phyloP scores from a whole-genome alignment of 2,329 filamentous ascomycete species.

The Akanthomyces lecanii region DNA sequence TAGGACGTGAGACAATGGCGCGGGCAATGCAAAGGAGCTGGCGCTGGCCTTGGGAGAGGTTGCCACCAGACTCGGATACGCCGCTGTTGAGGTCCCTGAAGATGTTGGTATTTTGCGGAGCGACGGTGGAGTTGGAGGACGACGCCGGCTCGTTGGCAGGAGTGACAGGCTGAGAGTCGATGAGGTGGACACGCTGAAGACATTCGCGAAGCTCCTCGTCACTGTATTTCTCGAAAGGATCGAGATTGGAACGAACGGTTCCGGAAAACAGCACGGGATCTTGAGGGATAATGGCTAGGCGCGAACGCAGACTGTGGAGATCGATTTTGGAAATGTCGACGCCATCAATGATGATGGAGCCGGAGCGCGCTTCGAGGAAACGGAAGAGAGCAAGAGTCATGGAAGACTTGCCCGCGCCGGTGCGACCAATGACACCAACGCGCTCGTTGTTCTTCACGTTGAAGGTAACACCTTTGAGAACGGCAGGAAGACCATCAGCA shows the following conservation, averaged over 20 bases:
- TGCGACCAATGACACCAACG: conserved; percentile 73
- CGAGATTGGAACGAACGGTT: conserved; percentile 70
- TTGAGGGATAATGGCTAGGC: conserved; percentile 74
- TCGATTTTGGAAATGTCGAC: conserved; percentile 69
- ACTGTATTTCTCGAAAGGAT: conserved; percentile 67
- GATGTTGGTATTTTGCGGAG: conserved; percentile 56
- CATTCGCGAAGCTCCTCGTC: conserved; percentile 67
- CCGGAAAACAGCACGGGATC: conserved; percentile 80
- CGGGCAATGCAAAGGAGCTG: conserved; percentile 72
- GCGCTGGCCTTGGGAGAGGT: conserved; percentile 71
- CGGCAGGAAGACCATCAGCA: conserved; percentile 64
- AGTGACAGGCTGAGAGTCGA: conserved; percentile 39
- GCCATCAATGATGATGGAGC: conserved; percentile 66
- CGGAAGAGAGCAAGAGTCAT: conserved; percentile 73
- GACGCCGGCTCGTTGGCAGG: conserved; percentile 37
- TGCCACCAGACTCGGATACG: conserved; percentile 68
- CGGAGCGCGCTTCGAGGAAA: conserved; percentile 65
- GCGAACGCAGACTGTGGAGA: conserved; percentile 65
- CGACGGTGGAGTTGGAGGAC: conserved; percentile 29
- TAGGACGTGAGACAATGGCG: conserved; percentile 66
- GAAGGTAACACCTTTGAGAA: conserved; percentile 67
- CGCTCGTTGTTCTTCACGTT: conserved; percentile 62
- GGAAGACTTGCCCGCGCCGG: conserved; percentile 73
- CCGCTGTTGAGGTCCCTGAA: conserved; percentile 59
- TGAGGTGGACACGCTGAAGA: conserved; percentile 66